Conservation (phyloP, 2,329 filamentous ascomycete species). For the Ophiostoma perfectum region DNA sequence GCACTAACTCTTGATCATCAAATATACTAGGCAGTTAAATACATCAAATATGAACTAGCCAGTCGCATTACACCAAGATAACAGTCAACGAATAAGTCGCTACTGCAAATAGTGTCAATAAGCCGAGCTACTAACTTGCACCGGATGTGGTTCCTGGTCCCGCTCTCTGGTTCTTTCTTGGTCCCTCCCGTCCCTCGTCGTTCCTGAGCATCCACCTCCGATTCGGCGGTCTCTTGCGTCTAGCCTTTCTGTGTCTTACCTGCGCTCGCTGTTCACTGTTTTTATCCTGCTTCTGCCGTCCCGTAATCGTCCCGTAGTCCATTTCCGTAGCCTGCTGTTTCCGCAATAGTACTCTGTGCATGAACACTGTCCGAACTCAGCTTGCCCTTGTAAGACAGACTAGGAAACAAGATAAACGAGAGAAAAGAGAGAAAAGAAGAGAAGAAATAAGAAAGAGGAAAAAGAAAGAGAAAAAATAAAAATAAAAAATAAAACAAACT, state of each 20-base stretch:
- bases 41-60: background rate
- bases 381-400: too few species aligned
- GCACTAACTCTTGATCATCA: too few species aligned
- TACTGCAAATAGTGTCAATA: background rate
- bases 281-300: background rate
- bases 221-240: background rate
- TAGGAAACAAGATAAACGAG: too few species aligned
- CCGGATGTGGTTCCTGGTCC: background rate
- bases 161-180: background rate
- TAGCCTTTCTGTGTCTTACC: background rate
- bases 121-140: background rate
- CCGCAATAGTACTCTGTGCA: too few species aligned
- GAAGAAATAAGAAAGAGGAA: background rate
- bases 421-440: background rate
- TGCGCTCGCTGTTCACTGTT: background rate
- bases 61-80: background rate
- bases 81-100: background rate
- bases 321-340: too few species aligned
- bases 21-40: too few species aligned
- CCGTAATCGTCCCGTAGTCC: too few species aligned
- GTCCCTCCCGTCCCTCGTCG: background rate
- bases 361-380: too few species aligned
- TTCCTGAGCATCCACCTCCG: background rate
- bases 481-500: background rate
- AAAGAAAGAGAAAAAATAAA: background rate